Conservation (phyloP, 441 rosid genomes). For the Capsella rubella region DNA sequence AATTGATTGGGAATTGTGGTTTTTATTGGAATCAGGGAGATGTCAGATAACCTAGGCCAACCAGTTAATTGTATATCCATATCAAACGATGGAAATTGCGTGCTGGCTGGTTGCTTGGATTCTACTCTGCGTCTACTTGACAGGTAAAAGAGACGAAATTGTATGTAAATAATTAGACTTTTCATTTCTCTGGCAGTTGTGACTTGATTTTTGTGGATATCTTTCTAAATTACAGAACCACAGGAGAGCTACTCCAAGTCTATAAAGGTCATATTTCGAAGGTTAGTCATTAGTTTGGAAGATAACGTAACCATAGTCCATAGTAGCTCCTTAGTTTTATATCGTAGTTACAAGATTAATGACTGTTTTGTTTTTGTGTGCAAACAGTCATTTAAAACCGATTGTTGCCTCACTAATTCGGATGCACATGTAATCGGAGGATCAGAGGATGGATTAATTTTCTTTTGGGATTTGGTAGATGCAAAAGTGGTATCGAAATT, state of each 20-base stretch:
- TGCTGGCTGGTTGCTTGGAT: conserved; percentile 91
- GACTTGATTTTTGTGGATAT: conserved; percentile 26
- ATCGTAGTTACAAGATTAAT: conserved; percentile 17
- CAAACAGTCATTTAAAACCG: conserved; percentile 86
- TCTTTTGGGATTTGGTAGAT: conserved; percentile 97
- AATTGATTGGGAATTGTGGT: neutral
- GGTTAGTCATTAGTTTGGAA: conserved; percentile 56
- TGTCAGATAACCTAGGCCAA: conserved; percentile 86
- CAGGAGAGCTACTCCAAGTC: conserved; percentile 91
- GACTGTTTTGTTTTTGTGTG: conserved; percentile 20
- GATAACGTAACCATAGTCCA: neutral
- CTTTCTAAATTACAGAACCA: conserved; percentile 54
- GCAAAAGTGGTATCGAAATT: conserved; percentile 79
- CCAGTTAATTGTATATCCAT: conserved; percentile 94
- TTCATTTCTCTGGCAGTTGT: neutral
- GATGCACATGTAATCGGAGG: conserved; percentile 93
- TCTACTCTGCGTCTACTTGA: conserved; percentile 88
- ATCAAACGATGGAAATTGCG: conserved; percentile 91
- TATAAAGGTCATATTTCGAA: conserved; percentile 90
- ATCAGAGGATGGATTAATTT: conserved; percentile 92
- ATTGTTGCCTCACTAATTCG: conserved; percentile 87
- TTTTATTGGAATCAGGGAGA: conserved; percentile 60
- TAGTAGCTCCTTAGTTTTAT: neutral
- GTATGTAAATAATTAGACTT: neutral
- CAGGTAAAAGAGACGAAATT: conserved; percentile 50